These are phyloP conservation scores for Gossypium thurberi DNA, from an alignment of 345 rosid genomes.

Conservation along the genomic window DNA sequence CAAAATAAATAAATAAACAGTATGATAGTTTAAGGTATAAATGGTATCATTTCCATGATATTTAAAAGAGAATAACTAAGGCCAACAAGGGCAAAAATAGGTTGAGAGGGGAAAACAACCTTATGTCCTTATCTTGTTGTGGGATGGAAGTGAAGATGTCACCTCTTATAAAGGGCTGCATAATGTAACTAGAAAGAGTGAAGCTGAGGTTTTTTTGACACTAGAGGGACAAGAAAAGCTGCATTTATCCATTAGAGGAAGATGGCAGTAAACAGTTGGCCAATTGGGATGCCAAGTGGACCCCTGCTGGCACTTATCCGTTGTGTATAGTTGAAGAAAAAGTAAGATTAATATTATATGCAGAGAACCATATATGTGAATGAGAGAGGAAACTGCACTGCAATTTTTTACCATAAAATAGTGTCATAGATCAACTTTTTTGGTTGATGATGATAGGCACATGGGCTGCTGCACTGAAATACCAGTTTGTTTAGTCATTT, in stretches of 20 bases:
- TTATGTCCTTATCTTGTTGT: not conserved
- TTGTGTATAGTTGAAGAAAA: conserved; percentile 12
- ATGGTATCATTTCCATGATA: not conserved
- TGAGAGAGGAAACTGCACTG: not conserved
- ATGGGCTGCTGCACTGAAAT: conserved; percentile 6
- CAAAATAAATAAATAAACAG: not conserved
- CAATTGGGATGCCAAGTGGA: conserved; percentile 36
- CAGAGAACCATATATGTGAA: not conserved
- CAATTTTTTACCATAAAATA: not conserved
- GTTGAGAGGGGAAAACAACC: not conserved
- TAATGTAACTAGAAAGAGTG: not conserved
- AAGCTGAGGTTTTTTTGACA: conserved; percentile 5
- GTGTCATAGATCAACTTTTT: not conserved
- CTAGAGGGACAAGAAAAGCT: conserved; percentile 8
- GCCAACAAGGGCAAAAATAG: not conserved
- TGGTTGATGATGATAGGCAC: not conserved
- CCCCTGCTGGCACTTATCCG: conserved; percentile 51
- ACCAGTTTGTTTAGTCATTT: not conserved
- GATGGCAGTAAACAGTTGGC: conserved; percentile 8
- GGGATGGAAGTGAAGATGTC: not conserved
- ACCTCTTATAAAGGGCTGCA: no score
- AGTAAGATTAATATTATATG: not conserved
- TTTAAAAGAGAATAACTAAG: not conserved
- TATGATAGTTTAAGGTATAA: not conserved
- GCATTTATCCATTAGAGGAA: conserved; percentile 22